These are phyloP conservation scores for Pythium plurisporium DNA, from an alignment of 352 stramenopile genomes.

Conservation along the genomic window DNA sequence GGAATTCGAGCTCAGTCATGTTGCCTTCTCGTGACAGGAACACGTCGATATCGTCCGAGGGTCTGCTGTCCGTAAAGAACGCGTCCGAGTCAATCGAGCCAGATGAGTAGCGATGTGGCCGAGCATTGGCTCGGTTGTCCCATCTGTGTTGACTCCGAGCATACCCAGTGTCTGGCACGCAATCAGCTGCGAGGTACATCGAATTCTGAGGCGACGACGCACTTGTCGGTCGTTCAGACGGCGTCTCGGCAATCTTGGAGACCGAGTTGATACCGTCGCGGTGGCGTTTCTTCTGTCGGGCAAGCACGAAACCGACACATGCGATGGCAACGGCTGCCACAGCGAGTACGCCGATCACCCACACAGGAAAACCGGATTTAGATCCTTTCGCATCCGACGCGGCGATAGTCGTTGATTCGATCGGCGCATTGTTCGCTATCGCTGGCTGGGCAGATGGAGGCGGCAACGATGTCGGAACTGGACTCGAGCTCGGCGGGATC, in stretches of 20 bases:
- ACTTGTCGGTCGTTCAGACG: too few species aligned
- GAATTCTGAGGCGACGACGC: background rate
- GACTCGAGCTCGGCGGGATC: background rate
- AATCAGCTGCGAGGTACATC: too few species aligned
- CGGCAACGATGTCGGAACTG: background rate
- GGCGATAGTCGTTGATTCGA: background rate
- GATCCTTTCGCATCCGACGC: background rate
- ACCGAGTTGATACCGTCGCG: background rate
- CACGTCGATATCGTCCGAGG: background rate
- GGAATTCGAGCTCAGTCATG: background rate
- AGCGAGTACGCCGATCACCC: slow-evolving; percentile 1
- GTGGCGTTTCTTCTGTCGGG: background rate
- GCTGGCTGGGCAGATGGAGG: background rate
- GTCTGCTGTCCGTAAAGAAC: background rate
- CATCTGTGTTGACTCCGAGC: background rate
- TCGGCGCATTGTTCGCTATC: background rate
- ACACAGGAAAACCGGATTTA: background rate
- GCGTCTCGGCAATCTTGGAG: too few species aligned
- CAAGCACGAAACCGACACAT: background rate
- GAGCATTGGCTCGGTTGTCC: too few species aligned
- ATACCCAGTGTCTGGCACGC: background rate
- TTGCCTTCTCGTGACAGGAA: background rate
- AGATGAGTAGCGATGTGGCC: background rate
- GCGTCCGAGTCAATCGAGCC: background rate
- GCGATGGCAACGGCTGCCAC: background rate